A percentile compares a stretch with the other conserved stretches of the same genome.
phyloP scores from a whole-genome alignment of 23 red algal genomes.

The Cyanidiococcus yangmingshanensis region DNA sequence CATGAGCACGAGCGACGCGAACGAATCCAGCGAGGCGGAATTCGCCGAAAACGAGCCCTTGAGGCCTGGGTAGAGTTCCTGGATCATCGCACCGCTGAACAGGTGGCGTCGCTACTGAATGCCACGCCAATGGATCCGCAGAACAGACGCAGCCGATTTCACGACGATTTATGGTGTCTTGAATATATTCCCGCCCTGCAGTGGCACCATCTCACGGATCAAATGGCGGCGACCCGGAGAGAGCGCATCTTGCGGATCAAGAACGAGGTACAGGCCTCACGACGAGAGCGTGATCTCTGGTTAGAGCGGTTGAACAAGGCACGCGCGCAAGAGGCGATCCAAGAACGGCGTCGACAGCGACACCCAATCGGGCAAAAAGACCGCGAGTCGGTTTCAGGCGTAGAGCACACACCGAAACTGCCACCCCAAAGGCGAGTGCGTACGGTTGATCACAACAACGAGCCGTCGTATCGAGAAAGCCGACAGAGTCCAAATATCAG shows the following conservation, averaged over 20 bases:
- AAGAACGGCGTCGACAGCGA: neutral
- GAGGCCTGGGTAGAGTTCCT: conserved; percentile 15
- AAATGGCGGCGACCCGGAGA: neutral
- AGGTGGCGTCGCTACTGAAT: neutral
- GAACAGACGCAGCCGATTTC: neutral
- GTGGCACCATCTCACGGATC: conserved; percentile 18
- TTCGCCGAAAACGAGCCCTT: neutral
- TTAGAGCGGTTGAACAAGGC: neutral
- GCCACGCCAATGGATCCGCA: conserved; percentile 5
- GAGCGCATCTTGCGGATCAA: conserved; percentile 6
- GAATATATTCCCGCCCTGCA: conserved; percentile 3
- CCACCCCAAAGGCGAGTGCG: too few relatives aligned
- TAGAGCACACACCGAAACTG: too few relatives aligned
- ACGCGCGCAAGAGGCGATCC: neutral
- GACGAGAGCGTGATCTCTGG: conserved; percentile 1
- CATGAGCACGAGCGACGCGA: neutral
- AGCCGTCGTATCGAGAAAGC: too few relatives aligned
- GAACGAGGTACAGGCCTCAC: conserved; percentile 3
- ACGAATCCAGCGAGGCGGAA: neutral
- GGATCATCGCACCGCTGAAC: neutral
- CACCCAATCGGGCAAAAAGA: too few relatives aligned
- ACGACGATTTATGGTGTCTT: conserved; percentile 4
- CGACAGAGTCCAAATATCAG: too few relatives aligned
- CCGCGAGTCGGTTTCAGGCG: too few relatives aligned
- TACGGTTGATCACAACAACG: too few relatives aligned